Evolutionary conservation across 2,329 filamentous ascomycete genomes (phyloP), one percentile per base, ranked within the genome.

Genomic region (Cercospora zeae-maydis): DNA sequence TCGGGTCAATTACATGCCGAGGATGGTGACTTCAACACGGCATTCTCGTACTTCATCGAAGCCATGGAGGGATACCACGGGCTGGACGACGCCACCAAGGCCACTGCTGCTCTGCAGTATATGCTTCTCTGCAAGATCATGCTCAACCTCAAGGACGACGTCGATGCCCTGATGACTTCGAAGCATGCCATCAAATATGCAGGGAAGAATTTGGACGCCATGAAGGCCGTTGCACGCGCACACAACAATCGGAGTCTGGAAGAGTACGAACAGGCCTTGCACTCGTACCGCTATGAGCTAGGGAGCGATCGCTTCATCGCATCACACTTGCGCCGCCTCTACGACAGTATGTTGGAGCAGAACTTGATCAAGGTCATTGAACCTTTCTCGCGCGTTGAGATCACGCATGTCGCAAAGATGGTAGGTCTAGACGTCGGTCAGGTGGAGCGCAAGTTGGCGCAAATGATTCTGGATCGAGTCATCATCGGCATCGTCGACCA

Each of bases 51-150:
- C 84, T 99, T 99, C 79, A 98, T 99, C 78, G 95, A 99, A 81
- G 95, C 96, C 2, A 87, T 99, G 67, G 95, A 99, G 76, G 95
- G 95, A 64, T 99, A 98, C 79, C 92, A 95, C 79, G 88, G 89
- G 52, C 92, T 96, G 77, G 95, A 99, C 70, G 92, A 96, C 75
- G 82, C 88, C 39, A 81, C 84, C 67, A 92, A 93, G 79, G 95
- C 96, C n/a, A 96, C 93, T n/a, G 91, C 93, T 11, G 92, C 95
- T 10, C 83, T 99, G 69, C 95, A 99, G 82, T 99, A 99, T 83
- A 99, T 99, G 95, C 86, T 99, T 59, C 88, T 99, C 36, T 98
- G 95, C 87, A 99, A 99, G 83, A 95, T 99, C 78, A 99, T 99
- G 96, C 85, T 99, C 71, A 99, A 99, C 80, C 84, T 96, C 42